phyloP scores from a whole-genome alignment of 345 rosid genomes.

The Eucalyptus sp. region DNA sequence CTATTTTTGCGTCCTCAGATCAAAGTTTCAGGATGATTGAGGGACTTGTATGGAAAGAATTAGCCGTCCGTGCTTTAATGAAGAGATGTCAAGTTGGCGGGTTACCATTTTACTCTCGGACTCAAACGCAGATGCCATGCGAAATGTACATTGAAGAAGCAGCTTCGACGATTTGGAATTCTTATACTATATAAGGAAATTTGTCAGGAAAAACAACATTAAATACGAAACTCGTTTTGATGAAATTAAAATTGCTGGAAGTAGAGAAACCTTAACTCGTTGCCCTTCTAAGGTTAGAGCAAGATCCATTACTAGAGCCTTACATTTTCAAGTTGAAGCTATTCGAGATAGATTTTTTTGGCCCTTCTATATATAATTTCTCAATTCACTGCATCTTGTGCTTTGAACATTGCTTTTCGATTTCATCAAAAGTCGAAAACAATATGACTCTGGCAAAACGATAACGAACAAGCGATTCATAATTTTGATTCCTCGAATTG shows the following conservation, averaged over 20 bases:
- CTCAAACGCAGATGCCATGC: neutral
- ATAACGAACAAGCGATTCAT: neutral
- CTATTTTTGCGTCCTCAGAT: neutral
- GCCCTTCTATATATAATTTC: neutral
- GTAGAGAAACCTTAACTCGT: neutral
- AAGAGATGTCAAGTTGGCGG: neutral
- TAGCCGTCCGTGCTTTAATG: neutral
- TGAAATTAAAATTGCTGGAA: neutral
- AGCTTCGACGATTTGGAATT: neutral
- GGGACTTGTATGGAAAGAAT: neutral
- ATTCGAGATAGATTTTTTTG: neutral
- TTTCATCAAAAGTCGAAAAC: neutral
- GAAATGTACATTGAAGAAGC: neutral
- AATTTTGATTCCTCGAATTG: neutral
- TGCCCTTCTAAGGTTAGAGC: neutral
- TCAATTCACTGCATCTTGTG: neutral
- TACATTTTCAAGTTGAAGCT: neutral
- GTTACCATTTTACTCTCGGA: neutral
- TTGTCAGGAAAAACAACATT: neutral
- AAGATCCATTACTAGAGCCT: neutral
- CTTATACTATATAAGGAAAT: neutral
- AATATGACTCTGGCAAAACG: neutral
- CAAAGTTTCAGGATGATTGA: neutral
- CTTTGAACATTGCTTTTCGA: neutral
- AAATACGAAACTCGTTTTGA: neutral